A percentile compares a stretch with the other conserved stretches of the same genome.
phyloP scores from a whole-genome alignment of 192 early-diverging fungal genomes.

The Backusella liffmaniae region DNA sequence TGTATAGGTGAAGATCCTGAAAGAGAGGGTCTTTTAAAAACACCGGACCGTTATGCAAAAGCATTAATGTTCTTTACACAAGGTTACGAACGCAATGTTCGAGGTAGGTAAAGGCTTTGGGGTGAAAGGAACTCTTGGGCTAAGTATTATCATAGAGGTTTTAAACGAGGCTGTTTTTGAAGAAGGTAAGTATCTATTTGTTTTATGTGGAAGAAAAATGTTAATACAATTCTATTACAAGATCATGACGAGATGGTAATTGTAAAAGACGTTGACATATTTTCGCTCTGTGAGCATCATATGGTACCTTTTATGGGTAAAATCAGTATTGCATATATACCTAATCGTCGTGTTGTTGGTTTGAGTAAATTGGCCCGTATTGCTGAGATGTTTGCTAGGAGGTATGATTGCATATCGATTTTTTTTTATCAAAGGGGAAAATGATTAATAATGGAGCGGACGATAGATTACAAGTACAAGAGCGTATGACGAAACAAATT shows the following conservation, averaged over 20 bases:
- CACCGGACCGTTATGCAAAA: conserved; percentile 95
- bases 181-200: conserved; percentile 57
- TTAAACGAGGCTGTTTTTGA: conserved; percentile 96
- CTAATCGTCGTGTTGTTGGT: conserved; percentile 92
- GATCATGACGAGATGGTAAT: conserved; percentile 99
- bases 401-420: neutral
- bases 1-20: conserved; percentile 94
- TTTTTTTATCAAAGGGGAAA: neutral
- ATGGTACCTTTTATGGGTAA: conserved; percentile 98
- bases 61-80: conserved; percentile 97
- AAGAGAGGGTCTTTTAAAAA: conserved; percentile 93
- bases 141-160: conserved; percentile 51
- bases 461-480: conserved; percentile 89
- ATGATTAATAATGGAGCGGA: neutral
- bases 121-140: neutral
- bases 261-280: conserved; percentile 95
- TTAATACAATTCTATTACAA: conserved; percentile 11
- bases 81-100: conserved; percentile 94
- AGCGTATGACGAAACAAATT: conserved; percentile 97
- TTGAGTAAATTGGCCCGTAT: conserved; percentile 96
- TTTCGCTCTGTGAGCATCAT: conserved; percentile 98
- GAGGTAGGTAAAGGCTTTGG: conserved; percentile 36
- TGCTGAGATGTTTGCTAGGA: conserved; percentile 96
- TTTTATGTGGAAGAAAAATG: neutral
- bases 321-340: conserved; percentile 97